A percentile compares a stretch with the other conserved stretches of the same genome.
phyloP scores from a whole-genome alignment of 805 yeast genomes.

The Brettanomyces nanus region DNA sequence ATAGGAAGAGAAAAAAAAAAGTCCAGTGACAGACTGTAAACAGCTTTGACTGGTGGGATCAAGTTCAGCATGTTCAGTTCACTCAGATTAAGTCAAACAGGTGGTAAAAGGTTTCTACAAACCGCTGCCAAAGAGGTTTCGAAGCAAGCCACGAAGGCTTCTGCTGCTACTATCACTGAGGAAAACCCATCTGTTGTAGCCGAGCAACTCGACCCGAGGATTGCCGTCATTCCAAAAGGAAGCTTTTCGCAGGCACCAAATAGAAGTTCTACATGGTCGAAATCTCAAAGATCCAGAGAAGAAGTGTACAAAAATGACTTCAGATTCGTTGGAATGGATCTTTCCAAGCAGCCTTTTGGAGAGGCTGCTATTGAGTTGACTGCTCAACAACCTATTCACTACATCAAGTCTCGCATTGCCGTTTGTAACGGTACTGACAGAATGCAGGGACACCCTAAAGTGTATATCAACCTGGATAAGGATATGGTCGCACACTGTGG shows the following conservation, averaged over 20 bases:
- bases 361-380: conserved; percentile 81
- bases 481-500: conserved; percentile 69
- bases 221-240: conserved; percentile 10
- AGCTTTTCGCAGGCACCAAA: conserved; percentile 61
- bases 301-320: conserved; percentile 48
- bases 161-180: conserved; percentile 5
- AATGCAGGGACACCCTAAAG: conserved; percentile 78
- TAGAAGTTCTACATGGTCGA: conserved; percentile 62
- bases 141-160: conserved; percentile 4
- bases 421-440: conserved; percentile 80
- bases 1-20: not conserved
- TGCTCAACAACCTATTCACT: conserved; percentile 62
- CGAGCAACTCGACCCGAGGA: conserved; percentile 2
- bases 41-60: not conserved
- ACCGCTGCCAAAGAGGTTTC: conserved; percentile 11
- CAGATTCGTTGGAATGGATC: conserved; percentile 65
- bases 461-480: conserved; percentile 72
- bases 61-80: not conserved
- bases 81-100: not conserved
- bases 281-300: conserved; percentile 52
- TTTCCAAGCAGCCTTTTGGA: conserved; percentile 65
- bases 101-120: conserved; percentile 3
- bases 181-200: conserved; percentile 6
- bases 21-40: not conserved
- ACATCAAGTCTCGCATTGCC: conserved; percentile 51